phyloP scores from a whole-genome alignment of 345 rosid species.

The Populus deltoides region DNA sequence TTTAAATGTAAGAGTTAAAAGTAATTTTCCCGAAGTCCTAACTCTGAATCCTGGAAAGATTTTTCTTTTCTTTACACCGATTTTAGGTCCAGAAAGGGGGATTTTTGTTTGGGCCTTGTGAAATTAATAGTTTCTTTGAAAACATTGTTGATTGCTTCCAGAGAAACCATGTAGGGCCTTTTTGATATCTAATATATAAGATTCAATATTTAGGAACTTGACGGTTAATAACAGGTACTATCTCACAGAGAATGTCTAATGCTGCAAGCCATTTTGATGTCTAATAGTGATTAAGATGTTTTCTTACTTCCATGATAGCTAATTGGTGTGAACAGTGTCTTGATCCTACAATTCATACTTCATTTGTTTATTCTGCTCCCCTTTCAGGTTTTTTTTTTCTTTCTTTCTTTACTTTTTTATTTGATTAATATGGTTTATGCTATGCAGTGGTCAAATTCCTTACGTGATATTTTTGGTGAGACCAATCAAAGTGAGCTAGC shows the following conservation, averaged over 20 bases:
- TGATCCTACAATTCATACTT: neutral
- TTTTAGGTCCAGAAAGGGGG: neutral
- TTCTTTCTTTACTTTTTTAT: neutral
- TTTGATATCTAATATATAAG: neutral
- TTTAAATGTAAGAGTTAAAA: neutral
- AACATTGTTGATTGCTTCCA: neutral
- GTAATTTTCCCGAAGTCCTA: neutral
- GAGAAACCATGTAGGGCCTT: neutral
- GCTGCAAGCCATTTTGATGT: neutral
- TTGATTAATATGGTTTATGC: conserved; percentile 20
- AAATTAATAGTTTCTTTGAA: neutral
- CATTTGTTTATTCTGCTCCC: neutral
- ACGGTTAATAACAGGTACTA: neutral
- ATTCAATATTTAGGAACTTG: neutral
- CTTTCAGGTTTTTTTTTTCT: neutral
- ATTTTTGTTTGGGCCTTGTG: neutral
- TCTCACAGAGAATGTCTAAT: neutral
- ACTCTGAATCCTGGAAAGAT: neutral
- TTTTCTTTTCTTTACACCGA: neutral
- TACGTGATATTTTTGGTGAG: conserved; percentile 58
- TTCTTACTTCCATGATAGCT: neutral
- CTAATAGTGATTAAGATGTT: neutral
- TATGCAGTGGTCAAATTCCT: conserved; percentile 60
- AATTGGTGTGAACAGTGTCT: neutral
- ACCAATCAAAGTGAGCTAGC: conserved; percentile 95